These are phyloP conservation scores for Phialocephala sp. DNA, from an alignment of 2,329 filamentous ascomycete genomes.

Conservation along the genomic window DNA sequence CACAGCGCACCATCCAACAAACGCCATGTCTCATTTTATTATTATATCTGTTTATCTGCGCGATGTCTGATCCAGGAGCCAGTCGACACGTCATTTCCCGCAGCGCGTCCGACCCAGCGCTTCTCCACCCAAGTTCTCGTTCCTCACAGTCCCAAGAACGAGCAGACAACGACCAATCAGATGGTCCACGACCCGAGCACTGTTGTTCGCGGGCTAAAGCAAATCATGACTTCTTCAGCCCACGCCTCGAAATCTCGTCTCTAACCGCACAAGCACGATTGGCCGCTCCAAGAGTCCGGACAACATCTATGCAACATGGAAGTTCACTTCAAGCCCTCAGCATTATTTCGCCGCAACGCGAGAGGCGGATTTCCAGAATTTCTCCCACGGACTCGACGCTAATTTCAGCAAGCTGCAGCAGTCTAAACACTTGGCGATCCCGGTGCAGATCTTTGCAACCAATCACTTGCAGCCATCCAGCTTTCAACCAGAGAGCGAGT, in stretches of 20 bases:
- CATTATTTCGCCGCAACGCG: background rate
- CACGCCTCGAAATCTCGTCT: background rate
- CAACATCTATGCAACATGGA: background rate
- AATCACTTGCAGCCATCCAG: conserved; percentile 8
- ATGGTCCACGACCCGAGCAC: background rate
- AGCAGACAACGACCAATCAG: conserved; percentile 1
- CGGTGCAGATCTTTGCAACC: conserved; percentile 13
- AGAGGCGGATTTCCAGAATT: conserved; percentile 3
- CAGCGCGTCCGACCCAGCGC: conserved; percentile 2
- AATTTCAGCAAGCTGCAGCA: background rate
- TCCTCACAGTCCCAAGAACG: background rate
- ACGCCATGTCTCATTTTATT: conserved; percentile 12
- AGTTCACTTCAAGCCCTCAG: background rate
- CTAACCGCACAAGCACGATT: background rate
- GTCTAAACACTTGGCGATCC: conserved; percentile 19
- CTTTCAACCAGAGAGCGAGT: background rate
- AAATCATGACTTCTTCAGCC: conserved; percentile 3
- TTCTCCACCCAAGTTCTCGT: background rate
- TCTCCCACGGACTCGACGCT: conserved; percentile 16
- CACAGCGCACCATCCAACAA: background rate
- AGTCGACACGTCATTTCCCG: conserved; percentile 17
- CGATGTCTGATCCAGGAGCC: background rate
- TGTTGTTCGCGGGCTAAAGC: conserved; percentile 4
- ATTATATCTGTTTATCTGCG: background rate
- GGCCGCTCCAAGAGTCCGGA: background rate